Evolutionary conservation across 768 basidiomycete genomes (phyloP).

Genomic region (Lentinula raphanica): DNA sequence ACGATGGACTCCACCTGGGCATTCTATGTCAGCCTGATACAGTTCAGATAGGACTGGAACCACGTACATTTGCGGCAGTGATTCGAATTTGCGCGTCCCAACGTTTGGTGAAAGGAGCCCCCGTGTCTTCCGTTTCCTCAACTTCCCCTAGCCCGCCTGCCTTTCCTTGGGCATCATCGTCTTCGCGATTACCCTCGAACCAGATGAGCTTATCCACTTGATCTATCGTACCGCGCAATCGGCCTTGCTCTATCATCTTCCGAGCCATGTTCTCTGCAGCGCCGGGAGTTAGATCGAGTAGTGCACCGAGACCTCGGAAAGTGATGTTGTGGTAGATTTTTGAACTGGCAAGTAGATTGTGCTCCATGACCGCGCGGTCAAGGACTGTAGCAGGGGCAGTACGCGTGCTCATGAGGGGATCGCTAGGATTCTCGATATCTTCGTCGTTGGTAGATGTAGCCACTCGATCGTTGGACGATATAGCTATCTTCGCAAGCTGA

Average conservation of each 20-base stretch:
- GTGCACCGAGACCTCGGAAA: constrained; percentile 85
- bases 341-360: constrained; percentile 94
- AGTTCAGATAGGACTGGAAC: not conserved
- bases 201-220: constrained; percentile 93
- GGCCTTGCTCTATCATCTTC: constrained; percentile 97
- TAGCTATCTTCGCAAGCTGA: constrained; percentile 88
- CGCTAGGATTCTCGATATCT: constrained; percentile 37
- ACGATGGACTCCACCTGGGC: constrained; percentile 81
- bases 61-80: constrained; percentile 77
- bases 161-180: constrained; percentile 90
- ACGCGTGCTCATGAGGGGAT: constrained; percentile 63
- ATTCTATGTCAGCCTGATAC: not conserved
- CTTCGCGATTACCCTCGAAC: constrained; percentile 84
- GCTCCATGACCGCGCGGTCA: constrained; percentile 97
- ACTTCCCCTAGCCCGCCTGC: constrained; percentile 91
- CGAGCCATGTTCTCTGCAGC: constrained; percentile 97
- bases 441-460: constrained; percentile 63
- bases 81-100: constrained; percentile 94
- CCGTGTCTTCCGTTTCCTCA: constrained; percentile 83
- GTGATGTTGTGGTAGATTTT: constrained; percentile 98
- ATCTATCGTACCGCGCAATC: constrained; percentile 89
- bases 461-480: constrained; percentile 77
- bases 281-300: constrained; percentile 84
- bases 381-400: constrained; percentile 94
- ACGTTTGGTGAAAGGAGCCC: constrained; percentile 84